Conservation (phyloP, 768 basidiomycete genomes). For the Russula emetica region DNA sequence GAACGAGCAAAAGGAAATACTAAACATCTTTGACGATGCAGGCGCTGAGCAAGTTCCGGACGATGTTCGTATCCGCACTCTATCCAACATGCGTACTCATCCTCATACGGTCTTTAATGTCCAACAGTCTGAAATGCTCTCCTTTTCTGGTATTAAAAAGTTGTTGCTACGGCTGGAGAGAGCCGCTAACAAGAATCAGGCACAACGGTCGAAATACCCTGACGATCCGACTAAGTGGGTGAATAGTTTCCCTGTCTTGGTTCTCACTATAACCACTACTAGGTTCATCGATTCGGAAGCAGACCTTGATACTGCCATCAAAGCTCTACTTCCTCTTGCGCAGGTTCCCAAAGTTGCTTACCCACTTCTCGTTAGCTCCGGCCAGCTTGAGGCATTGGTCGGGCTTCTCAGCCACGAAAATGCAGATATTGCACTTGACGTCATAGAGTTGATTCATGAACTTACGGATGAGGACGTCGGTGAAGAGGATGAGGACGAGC, state of each 20-base stretch:
- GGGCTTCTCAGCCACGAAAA: constrained; percentile 95
- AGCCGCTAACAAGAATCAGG: constrained; percentile 90
- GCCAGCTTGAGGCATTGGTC: constrained; percentile 62
- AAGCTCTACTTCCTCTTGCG: constrained; percentile 82
- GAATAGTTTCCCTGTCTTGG: not conserved
- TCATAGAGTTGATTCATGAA: constrained; percentile 88
- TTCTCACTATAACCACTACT: constrained; percentile 14
- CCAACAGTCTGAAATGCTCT: constrained; percentile 58
- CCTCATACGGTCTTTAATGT: not conserved
- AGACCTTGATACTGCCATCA: constrained; percentile 84
- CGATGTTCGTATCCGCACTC: constrained; percentile 49
- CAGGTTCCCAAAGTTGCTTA: constrained; percentile 81
- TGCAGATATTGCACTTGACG: constrained; percentile 93
- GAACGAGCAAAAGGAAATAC: constrained; percentile 87
- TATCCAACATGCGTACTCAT: constrained; percentile 16
- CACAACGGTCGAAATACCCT: constrained; percentile 92
- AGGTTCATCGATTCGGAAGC: constrained; percentile 99
- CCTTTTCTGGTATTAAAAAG: constrained; percentile 65
- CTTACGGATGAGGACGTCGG: constrained; percentile 95
- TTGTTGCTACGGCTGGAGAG: constrained; percentile 80
- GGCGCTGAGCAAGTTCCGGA: constrained; percentile 59
- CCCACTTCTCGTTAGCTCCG: constrained; percentile 80
- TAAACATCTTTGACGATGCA: constrained; percentile 87
- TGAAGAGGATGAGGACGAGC: constrained; percentile 60
- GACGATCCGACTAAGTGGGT: constrained; percentile 85